phyloP scores from a whole-genome alignment of 2,329 filamentous ascomycete species.

The Aspergillus quadricinctus region DNA sequence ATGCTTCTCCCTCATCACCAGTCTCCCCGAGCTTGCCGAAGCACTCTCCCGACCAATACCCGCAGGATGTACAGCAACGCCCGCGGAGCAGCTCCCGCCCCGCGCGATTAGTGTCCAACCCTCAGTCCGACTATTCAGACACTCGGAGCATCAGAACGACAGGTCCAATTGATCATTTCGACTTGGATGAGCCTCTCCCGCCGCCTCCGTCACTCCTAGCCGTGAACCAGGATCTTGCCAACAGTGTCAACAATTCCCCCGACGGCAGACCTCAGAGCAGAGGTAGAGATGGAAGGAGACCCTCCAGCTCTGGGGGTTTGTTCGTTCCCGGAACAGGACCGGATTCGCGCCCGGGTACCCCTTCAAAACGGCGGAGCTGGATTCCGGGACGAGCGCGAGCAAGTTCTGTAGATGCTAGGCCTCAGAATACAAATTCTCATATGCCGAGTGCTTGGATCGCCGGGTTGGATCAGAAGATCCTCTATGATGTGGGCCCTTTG shows the following conservation, averaged over 20 bases:
- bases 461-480: slow-evolving; percentile 52
- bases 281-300: slow-evolving; percentile 29
- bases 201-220: slow-evolving; percentile 39
- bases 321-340: slow-evolving; percentile 30
- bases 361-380: slow-evolving; percentile 43
- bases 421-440: slow-evolving; percentile 22
- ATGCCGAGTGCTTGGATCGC: slow-evolving; percentile 54
- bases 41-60: slow-evolving; percentile 19
- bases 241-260: slow-evolving; percentile 28
- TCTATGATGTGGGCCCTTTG: slow-evolving; percentile 52
- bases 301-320: slow-evolving; percentile 31
- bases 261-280: slow-evolving; percentile 34
- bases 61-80: slow-evolving; percentile 18
- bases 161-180: slow-evolving; percentile 23
- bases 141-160: slow-evolving; percentile 22
- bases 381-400: slow-evolving; percentile 37
- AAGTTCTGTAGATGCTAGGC: slow-evolving; percentile 29
- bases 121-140: slow-evolving; percentile 25
- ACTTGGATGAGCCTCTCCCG: slow-evolving; percentile 29
- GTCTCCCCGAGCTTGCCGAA: slow-evolving; percentile 18
- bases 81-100: slow-evolving; percentile 28
- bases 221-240: slow-evolving; percentile 35
- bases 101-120: slow-evolving; percentile 32
- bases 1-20: slow-evolving; percentile 28
- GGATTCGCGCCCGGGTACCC: slow-evolving; percentile 31